Conservation (phyloP, 2,329 filamentous ascomycete genomes). For the Cadophora malorum region DNA sequence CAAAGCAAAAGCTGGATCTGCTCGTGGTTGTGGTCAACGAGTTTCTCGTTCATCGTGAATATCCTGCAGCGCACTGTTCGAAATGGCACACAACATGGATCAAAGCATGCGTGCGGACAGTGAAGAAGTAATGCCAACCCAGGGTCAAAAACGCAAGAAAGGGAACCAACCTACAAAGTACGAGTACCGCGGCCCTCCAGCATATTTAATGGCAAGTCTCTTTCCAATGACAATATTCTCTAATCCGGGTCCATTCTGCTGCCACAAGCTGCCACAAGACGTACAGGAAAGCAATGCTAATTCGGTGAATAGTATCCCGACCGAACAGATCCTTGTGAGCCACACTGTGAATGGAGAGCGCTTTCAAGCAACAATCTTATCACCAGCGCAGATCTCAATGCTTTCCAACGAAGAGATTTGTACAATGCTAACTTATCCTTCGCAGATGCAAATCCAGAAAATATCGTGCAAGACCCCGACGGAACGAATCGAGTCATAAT, state of each 20-base stretch:
- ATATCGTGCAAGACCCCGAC: constrained; percentile 13
- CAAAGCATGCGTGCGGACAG: constrained; percentile 2
- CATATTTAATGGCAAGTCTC: constrained; percentile 6
- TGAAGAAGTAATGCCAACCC: background rate
- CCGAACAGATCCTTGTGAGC: constrained; percentile 23
- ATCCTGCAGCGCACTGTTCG: background rate
- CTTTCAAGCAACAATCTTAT: background rate
- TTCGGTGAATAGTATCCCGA: background rate
- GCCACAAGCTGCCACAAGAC: background rate
- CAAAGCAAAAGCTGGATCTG: background rate
- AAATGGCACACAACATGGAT: background rate
- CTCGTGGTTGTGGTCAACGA: background rate
- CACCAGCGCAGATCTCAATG: background rate
- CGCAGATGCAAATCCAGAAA: constrained; percentile 13
- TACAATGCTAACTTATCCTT: background rate
- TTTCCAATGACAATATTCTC: background rate
- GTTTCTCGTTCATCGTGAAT: background rate
- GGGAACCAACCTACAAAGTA: background rate
- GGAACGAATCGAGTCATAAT: background rate
- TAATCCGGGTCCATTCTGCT: background rate
- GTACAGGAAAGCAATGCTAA: background rate
- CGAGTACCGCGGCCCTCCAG: constrained; percentile 14
- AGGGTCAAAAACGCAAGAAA: constrained; percentile 7
- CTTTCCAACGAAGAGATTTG: background rate
- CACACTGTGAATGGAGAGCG: background rate